Base-by-base conservation (phyloP, 306 rosid genomes). In the Parietaria judaica region DNA sequence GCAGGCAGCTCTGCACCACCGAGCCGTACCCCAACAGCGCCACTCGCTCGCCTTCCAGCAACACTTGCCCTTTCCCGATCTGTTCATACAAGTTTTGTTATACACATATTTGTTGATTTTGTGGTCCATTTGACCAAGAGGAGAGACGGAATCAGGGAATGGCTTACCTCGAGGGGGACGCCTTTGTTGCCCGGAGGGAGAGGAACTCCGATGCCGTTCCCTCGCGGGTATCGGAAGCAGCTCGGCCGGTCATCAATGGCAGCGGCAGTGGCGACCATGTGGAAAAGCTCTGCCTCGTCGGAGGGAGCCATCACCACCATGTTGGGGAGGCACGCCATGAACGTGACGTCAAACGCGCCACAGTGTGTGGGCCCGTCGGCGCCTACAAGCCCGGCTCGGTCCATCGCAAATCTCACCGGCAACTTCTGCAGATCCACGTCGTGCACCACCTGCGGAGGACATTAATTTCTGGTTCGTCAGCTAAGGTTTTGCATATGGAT, bases 291-390 rank as follows among this genome's bases (percentile, higher is more conserved):
- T 3, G 86, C 89, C 79, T 94, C 94, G 49, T 88, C 99, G 1
- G 97, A 81, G 71, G 99, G 97, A 71, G 99, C 97, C 95, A 88
- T 88, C 67, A 94, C 95, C 76, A 94, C 95, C 99, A 94, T 88
- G 83, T 88, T 94, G 56, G 99, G 97, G 31, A 94, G 94, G 78
- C 97, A 94, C 64, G 97, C 99, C 99, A 94, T 94, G 56, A 79
- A 88, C 11, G 99, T 82, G 56, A 94, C 97, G 61, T 94, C 99
- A 62, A 94, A 94, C 54, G 97, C 68, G 65, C 97, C 97, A 11
- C 70, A 68, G 62, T 86, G 99, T 0, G 99, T 94, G 1, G 99
- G 97, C 56, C 99, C 99, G 69, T 94, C 99, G 12, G 97, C 95
- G 58, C 99, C 97, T 31, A 94, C 99, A 23, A 94, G 81, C 39